A percentile compares a stretch with the other conserved stretches of the same genome.
Evolutionary conservation across 257 asterid species (phyloP).

Genomic region (Scutellaria minor): DNA sequence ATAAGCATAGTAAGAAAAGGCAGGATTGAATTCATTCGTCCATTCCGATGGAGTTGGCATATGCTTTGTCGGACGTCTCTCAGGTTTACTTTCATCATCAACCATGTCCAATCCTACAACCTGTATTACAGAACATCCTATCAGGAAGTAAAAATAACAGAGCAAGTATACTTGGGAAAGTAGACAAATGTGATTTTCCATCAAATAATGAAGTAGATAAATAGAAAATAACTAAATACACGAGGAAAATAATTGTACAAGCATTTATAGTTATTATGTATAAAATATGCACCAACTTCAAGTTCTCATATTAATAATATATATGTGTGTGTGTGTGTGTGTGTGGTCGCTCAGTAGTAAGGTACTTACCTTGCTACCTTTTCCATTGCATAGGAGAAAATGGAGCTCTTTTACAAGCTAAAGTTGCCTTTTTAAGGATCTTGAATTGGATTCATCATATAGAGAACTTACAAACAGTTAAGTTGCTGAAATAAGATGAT

Average conservation of each 20-base stretch:
- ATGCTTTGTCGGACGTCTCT: slow-evolving; percentile 96
- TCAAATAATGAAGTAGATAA: slow-evolving; percentile 1
- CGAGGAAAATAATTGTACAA: background rate
- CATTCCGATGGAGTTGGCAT: slow-evolving; percentile 94
- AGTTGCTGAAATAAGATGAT: slow-evolving; percentile 21
- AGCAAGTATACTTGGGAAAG: slow-evolving; percentile 26
- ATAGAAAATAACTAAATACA: slow-evolving; percentile 15
- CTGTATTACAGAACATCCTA: slow-evolving; percentile 48
- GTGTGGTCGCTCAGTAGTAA: background rate
- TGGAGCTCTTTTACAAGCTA: slow-evolving; percentile 2
- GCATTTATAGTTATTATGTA: slow-evolving; percentile 2
- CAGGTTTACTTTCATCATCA: slow-evolving; percentile 99
- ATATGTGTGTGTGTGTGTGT: background rate
- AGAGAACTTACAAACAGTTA: slow-evolving; percentile 12
- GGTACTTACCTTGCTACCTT: background rate
- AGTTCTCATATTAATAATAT: background rate
- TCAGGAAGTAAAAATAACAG: slow-evolving; percentile 1
- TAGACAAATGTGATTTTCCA: slow-evolving; percentile 18
- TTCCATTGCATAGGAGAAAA: slow-evolving; percentile 7
- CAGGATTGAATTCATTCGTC: slow-evolving; percentile 93
- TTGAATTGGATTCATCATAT: slow-evolving; percentile 1
- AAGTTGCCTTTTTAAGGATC: slow-evolving; percentile 11
- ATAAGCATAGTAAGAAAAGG: slow-evolving; percentile 94
- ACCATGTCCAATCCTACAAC: slow-evolving; percentile 96
- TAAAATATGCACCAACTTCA: background rate